Evolutionary conservation across 345 rosid species (phyloP).

Genomic region (Viola odorata): DNA sequence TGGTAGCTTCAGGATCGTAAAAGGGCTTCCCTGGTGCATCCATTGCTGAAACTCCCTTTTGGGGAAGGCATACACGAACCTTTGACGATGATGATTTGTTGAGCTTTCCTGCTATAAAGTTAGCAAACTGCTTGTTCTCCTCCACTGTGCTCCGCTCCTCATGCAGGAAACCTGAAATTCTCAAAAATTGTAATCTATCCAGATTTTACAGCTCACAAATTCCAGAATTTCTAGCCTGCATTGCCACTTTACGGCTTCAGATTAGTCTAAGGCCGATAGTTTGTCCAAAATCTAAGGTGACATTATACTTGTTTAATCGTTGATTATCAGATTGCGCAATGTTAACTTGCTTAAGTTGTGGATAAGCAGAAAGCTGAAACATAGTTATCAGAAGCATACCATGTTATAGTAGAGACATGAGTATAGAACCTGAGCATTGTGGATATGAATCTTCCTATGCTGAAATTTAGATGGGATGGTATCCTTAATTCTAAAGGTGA

Average conservation of each 20-base stretch:
- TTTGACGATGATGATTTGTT: constrained; percentile 57
- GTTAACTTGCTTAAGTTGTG: too few relatives aligned
- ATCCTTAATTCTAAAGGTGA: constrained; percentile 73
- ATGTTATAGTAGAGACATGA: neutral
- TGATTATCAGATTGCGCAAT: too few relatives aligned
- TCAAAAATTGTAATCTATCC: too few relatives aligned
- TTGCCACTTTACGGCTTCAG: too few relatives aligned
- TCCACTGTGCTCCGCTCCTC: constrained; percentile 76
- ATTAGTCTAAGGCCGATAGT: too few relatives aligned
- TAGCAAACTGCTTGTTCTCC: constrained; percentile 68
- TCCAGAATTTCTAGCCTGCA: too few relatives aligned
- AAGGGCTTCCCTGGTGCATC: constrained; percentile 77
- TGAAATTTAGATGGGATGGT: constrained; percentile 65
- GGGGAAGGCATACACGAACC: constrained; percentile 64
- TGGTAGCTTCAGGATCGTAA: constrained; percentile 72
- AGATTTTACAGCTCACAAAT: too few relatives aligned
- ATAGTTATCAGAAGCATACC: neutral
- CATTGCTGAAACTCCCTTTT: constrained; percentile 75
- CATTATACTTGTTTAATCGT: too few relatives aligned
- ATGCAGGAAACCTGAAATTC: constrained; percentile 60
- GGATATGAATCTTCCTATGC: constrained; percentile 64
- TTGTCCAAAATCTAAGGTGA: too few relatives aligned
- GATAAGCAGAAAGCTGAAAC: too few relatives aligned
- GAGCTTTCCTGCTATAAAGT: constrained; percentile 71
- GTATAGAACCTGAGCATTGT: constrained; percentile 68